Base-by-base conservation (phyloP, 2,329 filamentous ascomycete genomes). In the Scedosporium minutisporum region DNA sequence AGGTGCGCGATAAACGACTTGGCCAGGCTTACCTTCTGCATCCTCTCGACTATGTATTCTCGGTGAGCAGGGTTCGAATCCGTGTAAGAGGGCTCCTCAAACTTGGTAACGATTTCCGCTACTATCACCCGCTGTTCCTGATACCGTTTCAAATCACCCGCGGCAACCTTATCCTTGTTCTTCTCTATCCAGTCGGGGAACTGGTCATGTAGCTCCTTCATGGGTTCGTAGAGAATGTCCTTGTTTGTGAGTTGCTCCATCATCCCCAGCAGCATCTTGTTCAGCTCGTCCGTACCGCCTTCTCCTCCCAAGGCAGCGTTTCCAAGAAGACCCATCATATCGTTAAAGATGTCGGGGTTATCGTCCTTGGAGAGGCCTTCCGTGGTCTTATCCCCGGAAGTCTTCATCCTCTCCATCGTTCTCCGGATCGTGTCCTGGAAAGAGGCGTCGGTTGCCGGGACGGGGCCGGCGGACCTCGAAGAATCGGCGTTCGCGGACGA, bases 221-320 rank as follows among this genome's bases (percentile, higher is more conserved):
- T 97, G 2, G 95, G 95, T 77, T 99, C 93, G 73, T 97, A 97
- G 60, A 99, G 77, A 66, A 99, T 97, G 68, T 97, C 95, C 79
- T 96, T 97, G 75, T 96, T 96, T 3, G 95, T 97, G 66, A 99
- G 82, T 75, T 99, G 93, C 77, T 97, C 91, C 93, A 99, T 97
- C 91, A 97, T 96, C 62, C 90, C 90, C 82, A 96, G 86, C 64
- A 99, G 84, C 86, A 97, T 91, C 77, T 96, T 93, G 63, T 91
- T 92, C 69, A 97, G 90, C 68, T 96, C 92, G 69, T 95, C 92
- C 63, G 97, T 91, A 60, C 72, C 70, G 44, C 74, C 76, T 9
- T 84, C 87, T n/a, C 71, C 71, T n/a, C 82, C 85, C 0, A 79
- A 74, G 25, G 81, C 82, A 6, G 85, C 81, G 23, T 83, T 82